Evolutionary conservation across 495 filamentous ascomycete species (phyloP), one percentile per base, ranked within the genome.

Genomic region (Penicillium riverlandense): DNA sequence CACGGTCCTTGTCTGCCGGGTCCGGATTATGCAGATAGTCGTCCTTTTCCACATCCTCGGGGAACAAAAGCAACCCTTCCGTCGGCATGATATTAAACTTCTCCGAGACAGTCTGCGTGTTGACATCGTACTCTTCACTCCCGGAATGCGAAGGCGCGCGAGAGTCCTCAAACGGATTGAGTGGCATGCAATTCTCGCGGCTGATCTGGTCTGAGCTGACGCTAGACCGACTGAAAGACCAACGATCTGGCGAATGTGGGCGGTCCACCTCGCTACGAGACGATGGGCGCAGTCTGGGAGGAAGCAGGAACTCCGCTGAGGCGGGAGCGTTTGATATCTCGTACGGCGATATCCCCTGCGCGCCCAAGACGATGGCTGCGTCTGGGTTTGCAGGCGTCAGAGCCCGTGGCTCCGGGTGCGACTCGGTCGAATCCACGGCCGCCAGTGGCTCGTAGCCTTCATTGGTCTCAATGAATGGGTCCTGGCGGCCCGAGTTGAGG

Each of bases 1-100:
- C 76, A 12, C 70, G 57, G 35, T 89, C 82, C 44, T 77, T 68
- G 37, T 86, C 83, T 43, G 75, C 71, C 7, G 78, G 75, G 53
- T 83, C 78, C 8, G 85, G 85, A 50, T 86, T 85, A 54, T 90
- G 85, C 48, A 90, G 47, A 47, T 74, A 83, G 55, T 89, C 85
- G 59, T 88, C 85, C 52, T 86, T 84, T 61, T 90, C 85, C 22
- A 85, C 81, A 56, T 89, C 84, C 51, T 86, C 78, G 2, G 83
- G 85, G 54, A 83, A 88, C 14, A 88, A 59, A 27, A 90, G 55
- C 45, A 89, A 58, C 1, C 81, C 84, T 29, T 81, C 78, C 7
- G 81, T 84, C 2, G 85, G 85, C 62, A 80, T 73, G 40, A 88
- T 88, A 52, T 85, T 86, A 54, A 83, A 88, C 54, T 88, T 88